Evolutionary conservation across 1,284 basidiomycete species (phyloP).

Genomic region (Tilletia setariae): DNA sequence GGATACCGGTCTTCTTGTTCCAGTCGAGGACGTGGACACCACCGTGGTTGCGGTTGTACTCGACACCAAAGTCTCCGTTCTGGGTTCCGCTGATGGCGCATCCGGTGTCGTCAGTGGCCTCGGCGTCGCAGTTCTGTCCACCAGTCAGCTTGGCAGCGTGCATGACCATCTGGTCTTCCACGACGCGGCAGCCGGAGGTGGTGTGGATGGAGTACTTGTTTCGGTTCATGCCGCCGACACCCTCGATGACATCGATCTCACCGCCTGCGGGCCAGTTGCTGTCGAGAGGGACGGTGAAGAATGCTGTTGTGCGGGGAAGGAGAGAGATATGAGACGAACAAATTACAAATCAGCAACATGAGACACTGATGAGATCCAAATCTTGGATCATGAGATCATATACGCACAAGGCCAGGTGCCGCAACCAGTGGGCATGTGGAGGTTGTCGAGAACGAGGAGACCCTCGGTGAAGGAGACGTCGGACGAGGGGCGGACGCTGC

Average conservation of each 20-base stretch:
- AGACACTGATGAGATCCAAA: background rate
- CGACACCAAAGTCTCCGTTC: constrained; percentile 60
- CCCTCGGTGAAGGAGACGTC: constrained; percentile 38
- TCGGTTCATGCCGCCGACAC: constrained; percentile 10
- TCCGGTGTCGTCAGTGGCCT: constrained; percentile 63
- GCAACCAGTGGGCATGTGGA: constrained; percentile 39
- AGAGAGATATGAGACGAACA: background rate
- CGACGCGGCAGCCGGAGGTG: constrained; percentile 31
- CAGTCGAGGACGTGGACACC: constrained; percentile 56
- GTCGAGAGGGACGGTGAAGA: constrained; percentile 3
- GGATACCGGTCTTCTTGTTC: constrained; percentile 55
- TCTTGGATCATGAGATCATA: background rate
- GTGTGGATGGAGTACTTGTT: constrained; percentile 45
- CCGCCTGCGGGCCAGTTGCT: background rate
- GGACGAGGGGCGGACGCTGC: constrained; percentile 28
- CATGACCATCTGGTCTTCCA: constrained; percentile 25
- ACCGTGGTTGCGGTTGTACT: constrained; percentile 65
- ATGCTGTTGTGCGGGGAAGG: background rate
- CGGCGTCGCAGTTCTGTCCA: constrained; percentile 61
- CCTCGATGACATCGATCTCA: constrained; percentile 14
- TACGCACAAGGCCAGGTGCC: constrained; percentile 26
- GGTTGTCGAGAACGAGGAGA: constrained; percentile 33
- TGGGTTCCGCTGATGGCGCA: constrained; percentile 64
- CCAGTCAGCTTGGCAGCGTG: constrained; percentile 27
- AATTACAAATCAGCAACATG: background rate